Base-by-base conservation (phyloP, 2,329 filamentous ascomycete species). In the Ramichloridium luteum region DNA sequence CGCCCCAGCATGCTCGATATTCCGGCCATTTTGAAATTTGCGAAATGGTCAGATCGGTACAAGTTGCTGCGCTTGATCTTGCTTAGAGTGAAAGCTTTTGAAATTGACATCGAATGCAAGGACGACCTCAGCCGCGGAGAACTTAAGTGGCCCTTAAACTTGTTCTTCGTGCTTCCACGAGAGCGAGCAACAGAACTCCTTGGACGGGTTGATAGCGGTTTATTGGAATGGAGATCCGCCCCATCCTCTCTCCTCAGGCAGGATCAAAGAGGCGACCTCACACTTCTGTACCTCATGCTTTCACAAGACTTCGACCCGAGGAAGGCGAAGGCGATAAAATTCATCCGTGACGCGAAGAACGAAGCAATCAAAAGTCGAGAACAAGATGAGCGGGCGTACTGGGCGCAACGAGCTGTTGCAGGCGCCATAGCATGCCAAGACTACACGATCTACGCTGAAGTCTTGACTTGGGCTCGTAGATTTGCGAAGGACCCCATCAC, bases 401-500 rank as follows among this genome's bases (percentile, higher is more conserved):
- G 48, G 38, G 53, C 50, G 2, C 39, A 46, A 6, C 45, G 48
- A 10, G 49, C 49, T 2, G 14, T 55, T 10, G 34, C 38, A 16
- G 55, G 42, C 35, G 48, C 55, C 9, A 45, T 51, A 3, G 52
- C 52, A 11, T 58, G 51, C 28, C 50, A 51, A 2, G 56, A 48
- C 6, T 32, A 56, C 1, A 36, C 47, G 1, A 11, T 58, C 2
- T 49, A 50, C 13, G 42, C 39, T 13, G 46, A 56, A 4, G 47
- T 49, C 1, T 20, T 59, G 2, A 18, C 47, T 2, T 62, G 58
- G 59, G 41, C 50, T 1, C 52, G 47, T 5, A 47, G 54, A 2
- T 61, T 51, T 34, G 43, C 55, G n/a, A 51, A 51, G 14, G 59
- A 62, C 43, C 48, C 53, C 5, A 29, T 48, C 13, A 54, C 52